Conservation (phyloP, 208 protist genomes). For the Trypanosomatidae sp. region DNA sequence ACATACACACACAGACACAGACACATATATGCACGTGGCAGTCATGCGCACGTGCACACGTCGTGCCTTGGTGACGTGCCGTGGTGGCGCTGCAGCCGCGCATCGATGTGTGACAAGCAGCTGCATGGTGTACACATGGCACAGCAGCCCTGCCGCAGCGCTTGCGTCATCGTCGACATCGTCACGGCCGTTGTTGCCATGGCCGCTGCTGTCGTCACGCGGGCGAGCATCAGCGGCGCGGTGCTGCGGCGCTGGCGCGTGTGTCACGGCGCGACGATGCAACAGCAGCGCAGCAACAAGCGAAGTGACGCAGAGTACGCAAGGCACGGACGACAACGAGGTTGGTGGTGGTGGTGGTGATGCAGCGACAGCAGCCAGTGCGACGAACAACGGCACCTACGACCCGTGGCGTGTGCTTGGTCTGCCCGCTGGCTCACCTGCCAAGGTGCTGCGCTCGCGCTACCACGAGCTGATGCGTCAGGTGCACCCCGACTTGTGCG, state of each 20-base stretch:
- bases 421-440: conserved; percentile 50
- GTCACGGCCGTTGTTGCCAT: too few species aligned
- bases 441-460: conserved; percentile 55
- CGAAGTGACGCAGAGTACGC: neutral
- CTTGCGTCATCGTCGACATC: too few species aligned
- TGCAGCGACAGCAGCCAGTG: neutral
- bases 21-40: conserved; percentile 1
- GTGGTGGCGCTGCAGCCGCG: too few species aligned
- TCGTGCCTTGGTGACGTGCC: too few species aligned
- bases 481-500: conserved; percentile 70
- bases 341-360: neutral
- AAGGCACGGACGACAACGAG: neutral
- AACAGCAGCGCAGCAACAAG: neutral
- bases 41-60: too few species aligned
- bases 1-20: neutral
- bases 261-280: neutral
- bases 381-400: conserved; percentile 47
- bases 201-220: too few species aligned
- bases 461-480: conserved; percentile 82
- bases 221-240: too few species aligned
- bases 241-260: too few species aligned
- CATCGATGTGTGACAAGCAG: too few species aligned
- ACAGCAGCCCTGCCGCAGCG: too few species aligned
- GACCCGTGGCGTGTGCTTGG: conserved; percentile 79
- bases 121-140: too few species aligned